Conservation (phyloP, 2,329 filamentous ascomycete species). For the Teratosphaeria pseudoeucalypti region DNA sequence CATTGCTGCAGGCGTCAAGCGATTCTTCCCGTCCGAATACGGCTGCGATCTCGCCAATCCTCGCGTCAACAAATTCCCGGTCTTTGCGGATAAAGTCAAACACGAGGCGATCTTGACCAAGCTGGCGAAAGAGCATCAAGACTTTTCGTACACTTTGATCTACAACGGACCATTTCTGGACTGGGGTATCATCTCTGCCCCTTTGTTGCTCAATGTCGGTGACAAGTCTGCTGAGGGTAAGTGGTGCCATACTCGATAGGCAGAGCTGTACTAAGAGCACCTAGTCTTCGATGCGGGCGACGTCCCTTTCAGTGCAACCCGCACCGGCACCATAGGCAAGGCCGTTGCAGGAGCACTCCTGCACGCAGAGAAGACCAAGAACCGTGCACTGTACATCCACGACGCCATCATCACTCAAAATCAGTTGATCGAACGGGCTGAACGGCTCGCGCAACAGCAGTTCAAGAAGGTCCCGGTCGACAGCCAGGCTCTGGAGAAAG, state of each 20-base stretch:
- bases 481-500: neutral
- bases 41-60: conserved; percentile 26
- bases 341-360: conserved; percentile 19
- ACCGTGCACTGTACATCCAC: conserved; percentile 24
- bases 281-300: conserved; percentile 24
- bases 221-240: neutral
- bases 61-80: conserved; percentile 17
- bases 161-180: conserved; percentile 25
- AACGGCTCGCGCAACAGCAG: neutral
- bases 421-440: conserved; percentile 12
- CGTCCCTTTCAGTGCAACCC: conserved; percentile 19
- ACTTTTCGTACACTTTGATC: conserved; percentile 20
- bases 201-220: conserved; percentile 18
- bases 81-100: conserved; percentile 25
- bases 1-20: conserved; percentile 26
- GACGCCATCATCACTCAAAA: conserved; percentile 24
- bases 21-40: conserved; percentile 33
- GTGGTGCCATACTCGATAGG: neutral
- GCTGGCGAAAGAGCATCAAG: conserved; percentile 7
- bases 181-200: conserved; percentile 17
- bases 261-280: conserved; percentile 4
- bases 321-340: conserved; percentile 16
- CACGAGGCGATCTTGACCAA: conserved; percentile 23
- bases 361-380: conserved; percentile 18
- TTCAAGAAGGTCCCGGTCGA: neutral